phyloP scores from a whole-genome alignment of 805 yeast genomes.

The Cyberlindnera saturnus region DNA sequence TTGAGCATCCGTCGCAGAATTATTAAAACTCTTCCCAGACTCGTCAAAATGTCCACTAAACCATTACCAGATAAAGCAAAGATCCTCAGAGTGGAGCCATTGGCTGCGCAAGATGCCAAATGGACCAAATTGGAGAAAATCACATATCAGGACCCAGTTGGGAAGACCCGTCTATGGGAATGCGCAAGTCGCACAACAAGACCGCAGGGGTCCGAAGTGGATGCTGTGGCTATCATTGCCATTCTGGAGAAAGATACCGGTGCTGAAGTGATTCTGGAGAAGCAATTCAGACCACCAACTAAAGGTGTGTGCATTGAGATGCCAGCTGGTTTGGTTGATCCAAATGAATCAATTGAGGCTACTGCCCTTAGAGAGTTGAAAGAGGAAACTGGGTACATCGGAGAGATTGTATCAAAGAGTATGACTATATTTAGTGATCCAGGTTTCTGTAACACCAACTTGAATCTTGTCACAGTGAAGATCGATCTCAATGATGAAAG shows the following conservation, averaged over 20 bases:
- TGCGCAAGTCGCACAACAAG: constrained; percentile 52
- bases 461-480: constrained; percentile 70
- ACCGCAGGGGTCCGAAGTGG: constrained; percentile 41
- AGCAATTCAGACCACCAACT: constrained; percentile 92
- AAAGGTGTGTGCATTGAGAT: constrained; percentile 84
- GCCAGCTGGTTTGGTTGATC: constrained; percentile 94
- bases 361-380: constrained; percentile 84
- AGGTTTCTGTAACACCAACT: constrained; percentile 85
- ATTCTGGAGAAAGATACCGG: constrained; percentile 47
- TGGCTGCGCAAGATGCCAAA: constrained; percentile 42
- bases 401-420: constrained; percentile 44
- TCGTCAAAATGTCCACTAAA: constrained; percentile 17
- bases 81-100: constrained; percentile 24
- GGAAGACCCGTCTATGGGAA: constrained; percentile 78
- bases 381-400: constrained; percentile 92
- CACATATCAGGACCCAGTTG: constrained; percentile 67
- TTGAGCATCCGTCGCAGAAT: not conserved
- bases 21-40: not conserved
- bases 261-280: constrained; percentile 56
- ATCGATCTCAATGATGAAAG: constrained; percentile 64
- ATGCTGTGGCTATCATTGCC: constrained; percentile 90
- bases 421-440: constrained; percentile 68
- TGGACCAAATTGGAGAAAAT: constrained; percentile 67
- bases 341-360: constrained; percentile 64
- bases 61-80: constrained; percentile 33